Evolutionary conservation across 2,329 filamentous ascomycete species (phyloP), one percentile per base, ranked within the genome.

Genomic region (Diaporthe citrichinensis): DNA sequence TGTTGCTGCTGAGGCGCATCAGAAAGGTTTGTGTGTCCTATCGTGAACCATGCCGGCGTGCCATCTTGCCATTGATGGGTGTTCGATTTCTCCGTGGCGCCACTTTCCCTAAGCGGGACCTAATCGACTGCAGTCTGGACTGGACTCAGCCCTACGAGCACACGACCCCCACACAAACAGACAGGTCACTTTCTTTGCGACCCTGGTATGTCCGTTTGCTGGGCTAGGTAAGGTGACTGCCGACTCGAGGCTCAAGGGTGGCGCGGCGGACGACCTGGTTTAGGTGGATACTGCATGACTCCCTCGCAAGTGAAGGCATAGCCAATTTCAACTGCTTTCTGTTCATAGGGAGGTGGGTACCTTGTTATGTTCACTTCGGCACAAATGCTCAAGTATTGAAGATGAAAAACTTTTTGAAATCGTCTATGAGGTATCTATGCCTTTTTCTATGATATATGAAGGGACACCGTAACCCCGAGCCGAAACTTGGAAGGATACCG

Each of bases 351-450:
- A 15, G 23, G n/a, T n/a, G n/a, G n/a, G n/a, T n/a, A n/a, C n/a
- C 3, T 36, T 36, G 12, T 39, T 23, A 41, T 23, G 2, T 55
- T 28, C 65, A 55, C 10, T 5, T 39, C 34, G 34, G 34, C 31
- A 20, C 8, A 15, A 41, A 53, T 14, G 34, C 31, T 39, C 31
- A 31, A 69, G 49, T 69, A n/a, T 28, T 55, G 65, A 69, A 34
- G 44, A 73, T 58, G 34, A 39, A 51, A 39, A 31, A 36, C 15
- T 55, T 55, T 68, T 72, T 59, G 71, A 74, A 74, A 74, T 71
- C 57, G 68, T 55, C 53, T 74, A 74, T 71, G 44, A 76, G 73
- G 73, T 75, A 76, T 76, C 75, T 71, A 76, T 75, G 46, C 61
- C 74, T 72, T 76, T 76, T 75, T 75, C 68, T 73, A 69, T 53